Evolutionary conservation across 768 basidiomycete species (phyloP).

Genomic region (Rhodotorula babjevae): DNA sequence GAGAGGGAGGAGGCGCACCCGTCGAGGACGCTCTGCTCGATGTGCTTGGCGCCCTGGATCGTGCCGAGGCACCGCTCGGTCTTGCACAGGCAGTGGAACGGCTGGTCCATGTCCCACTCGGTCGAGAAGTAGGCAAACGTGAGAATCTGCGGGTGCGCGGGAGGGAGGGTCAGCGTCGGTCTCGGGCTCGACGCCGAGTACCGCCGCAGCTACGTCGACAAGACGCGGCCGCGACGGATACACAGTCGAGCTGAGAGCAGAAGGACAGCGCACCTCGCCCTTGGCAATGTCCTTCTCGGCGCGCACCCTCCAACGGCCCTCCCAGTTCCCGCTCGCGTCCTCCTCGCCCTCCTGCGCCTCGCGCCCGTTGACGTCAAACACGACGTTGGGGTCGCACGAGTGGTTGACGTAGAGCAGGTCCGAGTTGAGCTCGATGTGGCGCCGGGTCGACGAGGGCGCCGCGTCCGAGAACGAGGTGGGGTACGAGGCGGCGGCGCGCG

Average conservation of each 20-base stretch:
- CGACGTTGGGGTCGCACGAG: slow-evolving; percentile 57
- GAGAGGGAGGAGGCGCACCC: slow-evolving; percentile 5
- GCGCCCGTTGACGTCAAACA: slow-evolving; percentile 51
- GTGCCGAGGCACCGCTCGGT: slow-evolving; percentile 39
- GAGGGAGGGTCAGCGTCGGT: not conserved
- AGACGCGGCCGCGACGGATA: too few species aligned
- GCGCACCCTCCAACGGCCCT: slow-evolving; percentile 53
- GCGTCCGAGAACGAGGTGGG: not conserved
- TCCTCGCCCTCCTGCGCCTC: slow-evolving; percentile 19
- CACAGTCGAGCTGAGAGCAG: too few species aligned
- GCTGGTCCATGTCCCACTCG: slow-evolving; percentile 66
- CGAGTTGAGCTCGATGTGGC: slow-evolving; percentile 58
- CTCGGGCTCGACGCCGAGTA: too few species aligned
- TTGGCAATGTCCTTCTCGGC: slow-evolving; percentile 49
- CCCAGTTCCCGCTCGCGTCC: slow-evolving; percentile 46
- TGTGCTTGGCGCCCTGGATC: slow-evolving; percentile 36
- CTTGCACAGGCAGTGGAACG: slow-evolving; percentile 58
- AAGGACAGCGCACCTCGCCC: slow-evolving; percentile 41
- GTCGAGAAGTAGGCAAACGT: slow-evolving; percentile 66
- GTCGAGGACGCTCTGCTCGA: slow-evolving; percentile 18
- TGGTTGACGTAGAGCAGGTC: slow-evolving; percentile 59
- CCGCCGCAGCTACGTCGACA: too few species aligned
- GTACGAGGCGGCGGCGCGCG: not conserved
- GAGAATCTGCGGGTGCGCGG: slow-evolving; percentile 44
- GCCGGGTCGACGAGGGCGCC: not conserved